Evolutionary conservation across 75 land plant genomes (phyloP), one percentile per base, ranked within the genome.

Genomic region (Sequoiadendron giganteum): DNA sequence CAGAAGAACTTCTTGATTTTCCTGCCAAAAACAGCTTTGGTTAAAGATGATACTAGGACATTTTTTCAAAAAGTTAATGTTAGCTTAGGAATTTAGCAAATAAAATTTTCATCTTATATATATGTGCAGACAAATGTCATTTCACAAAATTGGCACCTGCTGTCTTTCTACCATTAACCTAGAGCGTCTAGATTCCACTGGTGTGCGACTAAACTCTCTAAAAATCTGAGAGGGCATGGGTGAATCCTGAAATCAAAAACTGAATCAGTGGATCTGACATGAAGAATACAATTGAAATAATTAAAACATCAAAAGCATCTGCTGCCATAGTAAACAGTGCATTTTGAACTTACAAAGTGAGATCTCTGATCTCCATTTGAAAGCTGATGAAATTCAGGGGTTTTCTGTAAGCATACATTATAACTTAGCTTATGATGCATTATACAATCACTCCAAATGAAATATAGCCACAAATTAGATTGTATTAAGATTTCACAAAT

Each of bases 1-100:
- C 38, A 92, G 89, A 3, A 98, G 94, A 45, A 94, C 65, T 55
- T 97, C 99, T 89, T 91, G 93, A 86, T 95, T 94, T n/a, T 96
- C 97, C 99, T 97, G 95, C 68, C 38, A 86, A 81, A 89, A 77
- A 47, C n/a, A 76, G 25, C 11, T 42, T 79, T 42, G 21, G 9
- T 40, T 79, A 79, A 79, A 21, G 81, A 79, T 39, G 28, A 39
- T 43, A 40, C 15, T 11, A 82, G 0, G 13, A 47, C 48, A n/a
- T 25, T 42, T 2, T 47, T 47, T 82, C n/a, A 7, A 65, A 7
- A 25, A 6, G n/a, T 25, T 25, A 65, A 65, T 65, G 13, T n/a
- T 28, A 10, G 18, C 34, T 11, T 42, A 82, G 2, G 47, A 82
- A 42, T 42, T 47, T 13, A n/a, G 28, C 84, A 82, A 3, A 45